phyloP scores from a whole-genome alignment of 2,329 filamentous ascomycete genomes.

The Sporothrix humicola region DNA sequence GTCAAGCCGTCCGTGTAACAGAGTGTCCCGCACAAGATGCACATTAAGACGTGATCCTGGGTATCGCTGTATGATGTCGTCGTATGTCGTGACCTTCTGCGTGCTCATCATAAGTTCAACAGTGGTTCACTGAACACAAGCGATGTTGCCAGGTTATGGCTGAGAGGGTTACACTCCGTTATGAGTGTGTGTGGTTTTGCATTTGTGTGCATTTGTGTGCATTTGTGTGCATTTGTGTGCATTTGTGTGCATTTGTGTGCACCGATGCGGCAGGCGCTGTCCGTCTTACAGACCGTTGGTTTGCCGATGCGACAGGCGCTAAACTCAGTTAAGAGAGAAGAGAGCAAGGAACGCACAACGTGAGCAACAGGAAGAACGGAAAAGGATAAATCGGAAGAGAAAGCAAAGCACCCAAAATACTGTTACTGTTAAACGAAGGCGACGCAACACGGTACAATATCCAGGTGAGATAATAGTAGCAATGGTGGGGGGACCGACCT shows the following conservation, averaged over 20 bases:
- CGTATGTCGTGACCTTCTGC: no score
- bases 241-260: background rate
- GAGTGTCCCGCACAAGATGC: background rate
- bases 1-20: no score
- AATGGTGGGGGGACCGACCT: background rate
- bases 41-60: no score
- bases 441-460: background rate
- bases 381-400: background rate
- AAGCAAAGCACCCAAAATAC: background rate
- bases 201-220: background rate
- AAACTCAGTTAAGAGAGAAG: background rate
- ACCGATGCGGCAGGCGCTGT: constrained; percentile 9
- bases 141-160: background rate
- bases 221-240: background rate
- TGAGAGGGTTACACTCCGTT: background rate
- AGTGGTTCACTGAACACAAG: background rate
- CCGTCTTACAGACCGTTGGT: constrained; percentile 1
- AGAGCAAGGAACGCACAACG: background rate
- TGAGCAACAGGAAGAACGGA: background rate
- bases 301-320: background rate
- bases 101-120: background rate
- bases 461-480: constrained; percentile 13
- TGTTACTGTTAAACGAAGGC: background rate
- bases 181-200: no score
- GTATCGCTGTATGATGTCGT: no score